Conservation (phyloP, 164 flowering plant species). For the Buxus sempervirens region DNA sequence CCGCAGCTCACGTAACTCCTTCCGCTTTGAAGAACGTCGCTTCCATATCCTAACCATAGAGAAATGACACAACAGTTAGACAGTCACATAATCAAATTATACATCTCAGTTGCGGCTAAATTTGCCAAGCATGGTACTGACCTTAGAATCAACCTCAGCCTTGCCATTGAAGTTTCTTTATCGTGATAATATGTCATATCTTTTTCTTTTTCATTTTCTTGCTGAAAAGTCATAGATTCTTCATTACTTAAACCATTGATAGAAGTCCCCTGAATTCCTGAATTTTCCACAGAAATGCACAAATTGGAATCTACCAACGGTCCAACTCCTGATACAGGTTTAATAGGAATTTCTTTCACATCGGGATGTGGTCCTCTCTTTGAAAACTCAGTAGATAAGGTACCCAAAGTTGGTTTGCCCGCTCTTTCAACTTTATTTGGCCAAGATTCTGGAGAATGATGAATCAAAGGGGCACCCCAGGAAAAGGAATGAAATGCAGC, state of each 20-base stretch:
- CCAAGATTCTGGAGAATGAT: conserved; percentile 17
- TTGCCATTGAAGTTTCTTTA: conserved; percentile 64
- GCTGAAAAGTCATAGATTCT: conserved; percentile 16
- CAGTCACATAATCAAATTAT: neutral
- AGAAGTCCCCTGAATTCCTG: conserved; percentile 13
- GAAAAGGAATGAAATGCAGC: conserved; percentile 14
- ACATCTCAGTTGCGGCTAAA: conserved; percentile 9
- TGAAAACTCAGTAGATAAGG: conserved; percentile 16
- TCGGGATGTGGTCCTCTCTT: conserved; percentile 16
- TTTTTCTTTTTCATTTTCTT: conserved; percentile 34
- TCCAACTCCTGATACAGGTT: conserved; percentile 15
- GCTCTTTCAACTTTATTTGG: conserved; percentile 20
- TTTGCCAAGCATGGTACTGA: conserved; percentile 17
- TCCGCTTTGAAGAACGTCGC: conserved; percentile 48
- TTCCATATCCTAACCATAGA: conserved; percentile 72
- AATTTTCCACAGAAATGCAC: conserved; percentile 16
- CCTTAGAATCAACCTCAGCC: conserved; percentile 80
- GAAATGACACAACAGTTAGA: conserved; percentile 7
- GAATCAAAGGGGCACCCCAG: conserved; percentile 14
- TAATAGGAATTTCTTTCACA: conserved; percentile 23
- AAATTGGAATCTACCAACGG: conserved; percentile 16
- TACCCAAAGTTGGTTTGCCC: conserved; percentile 18
- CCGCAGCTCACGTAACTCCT: conserved; percentile 57
- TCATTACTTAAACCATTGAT: conserved; percentile 25
- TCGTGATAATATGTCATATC: conserved; percentile 27